Conservation (phyloP, 495 filamentous ascomycete species). For the Podospora bellae-mahoneyi region DNA sequence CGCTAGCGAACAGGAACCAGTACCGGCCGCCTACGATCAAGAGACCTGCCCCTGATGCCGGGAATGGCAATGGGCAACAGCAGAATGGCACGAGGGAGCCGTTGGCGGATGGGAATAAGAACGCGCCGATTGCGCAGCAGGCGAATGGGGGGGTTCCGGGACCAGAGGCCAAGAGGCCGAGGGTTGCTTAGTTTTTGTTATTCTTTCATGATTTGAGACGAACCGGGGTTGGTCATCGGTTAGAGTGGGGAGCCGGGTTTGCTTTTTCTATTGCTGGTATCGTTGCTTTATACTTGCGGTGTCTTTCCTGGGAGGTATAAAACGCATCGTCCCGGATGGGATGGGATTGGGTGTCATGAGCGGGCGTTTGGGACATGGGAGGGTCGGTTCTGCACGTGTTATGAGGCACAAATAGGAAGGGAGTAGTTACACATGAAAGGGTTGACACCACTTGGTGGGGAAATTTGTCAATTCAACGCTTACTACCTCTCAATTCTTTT, state of each 20-base stretch:
- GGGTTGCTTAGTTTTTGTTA: constrained; percentile 26
- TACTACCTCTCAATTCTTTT: too few species aligned
- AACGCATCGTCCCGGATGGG: neutral
- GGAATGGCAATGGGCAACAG: constrained; percentile 22
- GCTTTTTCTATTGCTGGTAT: neutral
- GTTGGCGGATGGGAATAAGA: constrained; percentile 40
- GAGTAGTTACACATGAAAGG: neutral
- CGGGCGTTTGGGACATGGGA: neutral
- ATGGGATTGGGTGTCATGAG: neutral
- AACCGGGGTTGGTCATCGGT: neutral
- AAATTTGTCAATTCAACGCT: too few species aligned
- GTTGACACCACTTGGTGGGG: too few species aligned
- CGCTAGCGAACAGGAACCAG: constrained; percentile 53
- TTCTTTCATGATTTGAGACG: neutral
- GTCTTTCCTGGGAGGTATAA: neutral
- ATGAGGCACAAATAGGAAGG: neutral
- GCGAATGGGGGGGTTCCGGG: constrained; percentile 16
- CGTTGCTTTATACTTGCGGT: neutral
- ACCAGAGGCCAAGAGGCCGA: constrained; percentile 43
- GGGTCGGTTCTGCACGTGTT: neutral
- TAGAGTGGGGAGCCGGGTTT: neutral
- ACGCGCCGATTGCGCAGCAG: constrained; percentile 22
- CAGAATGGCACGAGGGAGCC: constrained; percentile 28
- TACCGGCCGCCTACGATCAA: constrained; percentile 56
- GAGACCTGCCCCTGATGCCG: constrained; percentile 42